phyloP scores from a whole-genome alignment of 805 yeast genomes.

The Grigorovia yakushimaensis region DNA sequence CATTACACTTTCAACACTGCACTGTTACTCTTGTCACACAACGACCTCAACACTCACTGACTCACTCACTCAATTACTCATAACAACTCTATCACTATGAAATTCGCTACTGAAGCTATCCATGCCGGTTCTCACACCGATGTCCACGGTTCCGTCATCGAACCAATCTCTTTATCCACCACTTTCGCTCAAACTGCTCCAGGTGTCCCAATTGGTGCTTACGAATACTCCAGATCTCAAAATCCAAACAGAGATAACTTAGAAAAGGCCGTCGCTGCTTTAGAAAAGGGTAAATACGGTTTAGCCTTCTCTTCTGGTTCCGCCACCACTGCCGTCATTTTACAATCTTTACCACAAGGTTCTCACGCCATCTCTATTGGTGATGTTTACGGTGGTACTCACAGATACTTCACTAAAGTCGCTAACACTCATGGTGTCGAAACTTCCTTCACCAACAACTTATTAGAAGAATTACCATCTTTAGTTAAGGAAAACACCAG shows the following conservation, averaged over 20 bases:
- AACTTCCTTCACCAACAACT: slow-evolving; percentile 56
- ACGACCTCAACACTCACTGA: slow-evolving; percentile 26
- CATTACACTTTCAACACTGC: no score
- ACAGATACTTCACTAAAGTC: slow-evolving; percentile 80
- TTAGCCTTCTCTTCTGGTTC: slow-evolving; percentile 80
- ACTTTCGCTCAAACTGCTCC: slow-evolving; percentile 78
- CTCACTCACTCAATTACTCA: background rate
- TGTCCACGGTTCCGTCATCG: slow-evolving; percentile 77
- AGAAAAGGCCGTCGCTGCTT: slow-evolving; percentile 67
- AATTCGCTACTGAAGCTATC: slow-evolving; percentile 72
- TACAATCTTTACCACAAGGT: slow-evolving; percentile 63
- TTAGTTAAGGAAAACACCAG: slow-evolving; percentile 54
- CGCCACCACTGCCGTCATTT: slow-evolving; percentile 68
- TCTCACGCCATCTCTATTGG: slow-evolving; percentile 71
- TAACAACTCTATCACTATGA: slow-evolving; percentile 1
- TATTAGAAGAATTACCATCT: slow-evolving; percentile 47
- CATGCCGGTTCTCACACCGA: slow-evolving; percentile 76
- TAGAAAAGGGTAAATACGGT: slow-evolving; percentile 68
- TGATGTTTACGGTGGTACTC: slow-evolving; percentile 89
- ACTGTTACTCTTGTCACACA: no score
- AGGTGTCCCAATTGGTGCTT: slow-evolving; percentile 64
- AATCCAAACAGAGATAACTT: slow-evolving; percentile 81
- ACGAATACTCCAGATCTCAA: slow-evolving; percentile 77
- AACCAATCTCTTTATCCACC: slow-evolving; percentile 73
- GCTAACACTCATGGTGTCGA: slow-evolving; percentile 71